Evolutionary conservation across 2,329 filamentous ascomycete genomes (phyloP).

Genomic region (Rhynchosporium agropyri): DNA sequence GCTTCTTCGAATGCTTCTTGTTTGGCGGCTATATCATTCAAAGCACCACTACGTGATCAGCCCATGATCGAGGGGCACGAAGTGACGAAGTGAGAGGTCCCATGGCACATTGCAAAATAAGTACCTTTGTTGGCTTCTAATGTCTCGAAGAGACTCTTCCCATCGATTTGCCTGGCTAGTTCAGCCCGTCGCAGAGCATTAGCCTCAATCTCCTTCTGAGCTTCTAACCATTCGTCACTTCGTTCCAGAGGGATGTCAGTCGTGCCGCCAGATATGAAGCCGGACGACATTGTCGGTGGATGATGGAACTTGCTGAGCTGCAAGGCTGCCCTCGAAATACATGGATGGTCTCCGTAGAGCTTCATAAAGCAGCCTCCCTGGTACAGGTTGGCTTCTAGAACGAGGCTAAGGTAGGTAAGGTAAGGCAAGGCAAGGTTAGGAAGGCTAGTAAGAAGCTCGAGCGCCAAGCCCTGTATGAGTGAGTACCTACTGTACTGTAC

Average conservation of each 20-base stretch:
- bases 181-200: slow-evolving; percentile 38
- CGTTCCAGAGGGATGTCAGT: slow-evolving; percentile 48
- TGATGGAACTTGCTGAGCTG: background rate
- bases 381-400: background rate
- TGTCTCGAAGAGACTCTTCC: slow-evolving; percentile 70
- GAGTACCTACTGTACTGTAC: no score
- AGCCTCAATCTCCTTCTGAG: slow-evolving; percentile 45
- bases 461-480: no score
- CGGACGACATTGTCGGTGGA: slow-evolving; percentile 46
- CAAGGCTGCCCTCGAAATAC: background rate
- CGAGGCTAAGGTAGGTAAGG: background rate
- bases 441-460: no score
- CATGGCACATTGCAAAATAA: slow-evolving; percentile 21
- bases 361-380: background rate
- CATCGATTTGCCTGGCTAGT: slow-evolving; percentile 48
- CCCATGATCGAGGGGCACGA: slow-evolving; percentile 9
- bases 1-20: slow-evolving; percentile 81
- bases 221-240: slow-evolving; percentile 42
- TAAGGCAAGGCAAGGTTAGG: background rate
- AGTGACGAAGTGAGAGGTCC: slow-evolving; percentile 6
- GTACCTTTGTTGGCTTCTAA: slow-evolving; percentile 81
- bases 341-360: background rate
- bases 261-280: slow-evolving; percentile 55
- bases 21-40: slow-evolving; percentile 63
- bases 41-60: slow-evolving; percentile 43